phyloP scores from a whole-genome alignment of 2,329 filamentous ascomycete species.

The Plectosphaerella plurivora region DNA sequence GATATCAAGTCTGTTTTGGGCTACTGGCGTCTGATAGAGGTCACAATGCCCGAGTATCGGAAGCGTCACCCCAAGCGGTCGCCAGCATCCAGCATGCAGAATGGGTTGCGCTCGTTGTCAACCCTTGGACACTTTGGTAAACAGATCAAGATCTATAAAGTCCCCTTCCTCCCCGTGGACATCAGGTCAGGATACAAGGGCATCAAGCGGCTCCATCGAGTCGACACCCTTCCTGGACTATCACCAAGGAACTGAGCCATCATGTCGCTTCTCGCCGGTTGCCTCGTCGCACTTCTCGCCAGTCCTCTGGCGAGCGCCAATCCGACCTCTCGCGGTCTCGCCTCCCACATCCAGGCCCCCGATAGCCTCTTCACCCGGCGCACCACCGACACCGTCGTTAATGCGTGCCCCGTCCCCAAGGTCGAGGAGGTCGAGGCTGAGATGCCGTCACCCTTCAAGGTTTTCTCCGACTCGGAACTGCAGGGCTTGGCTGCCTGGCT shows the following conservation, averaged over 20 bases:
- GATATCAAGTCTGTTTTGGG: too few relatives aligned
- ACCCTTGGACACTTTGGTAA: too few relatives aligned
- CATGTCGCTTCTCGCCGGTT: not conserved
- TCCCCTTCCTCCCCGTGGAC: too few relatives aligned
- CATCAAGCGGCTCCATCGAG: too few relatives aligned
- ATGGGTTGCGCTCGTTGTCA: too few relatives aligned
- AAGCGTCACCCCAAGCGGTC: too few relatives aligned
- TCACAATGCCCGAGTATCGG: too few relatives aligned
- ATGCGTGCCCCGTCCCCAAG: constrained; percentile 4
- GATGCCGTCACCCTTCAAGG: constrained; percentile 4
- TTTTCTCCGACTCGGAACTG: constrained; percentile 1
- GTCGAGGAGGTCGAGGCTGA: constrained; percentile 2
- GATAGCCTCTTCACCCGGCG: not conserved
- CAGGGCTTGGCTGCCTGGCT: not conserved
- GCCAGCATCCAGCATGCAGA: too few relatives aligned
- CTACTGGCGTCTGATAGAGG: too few relatives aligned
- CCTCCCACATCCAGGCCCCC: not conserved
- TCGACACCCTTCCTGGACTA: not conserved
- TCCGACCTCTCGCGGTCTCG: not conserved
- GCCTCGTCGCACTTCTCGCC: not conserved
- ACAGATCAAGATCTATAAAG: too few relatives aligned
- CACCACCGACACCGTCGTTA: not conserved
- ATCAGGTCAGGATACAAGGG: too few relatives aligned
- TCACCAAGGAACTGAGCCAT: not conserved
- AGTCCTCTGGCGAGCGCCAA: not conserved